Evolutionary conservation across 306 rosid genomes (phyloP), one percentile per base, ranked within the genome.

Genomic region (Phaseolus lunatus): DNA sequence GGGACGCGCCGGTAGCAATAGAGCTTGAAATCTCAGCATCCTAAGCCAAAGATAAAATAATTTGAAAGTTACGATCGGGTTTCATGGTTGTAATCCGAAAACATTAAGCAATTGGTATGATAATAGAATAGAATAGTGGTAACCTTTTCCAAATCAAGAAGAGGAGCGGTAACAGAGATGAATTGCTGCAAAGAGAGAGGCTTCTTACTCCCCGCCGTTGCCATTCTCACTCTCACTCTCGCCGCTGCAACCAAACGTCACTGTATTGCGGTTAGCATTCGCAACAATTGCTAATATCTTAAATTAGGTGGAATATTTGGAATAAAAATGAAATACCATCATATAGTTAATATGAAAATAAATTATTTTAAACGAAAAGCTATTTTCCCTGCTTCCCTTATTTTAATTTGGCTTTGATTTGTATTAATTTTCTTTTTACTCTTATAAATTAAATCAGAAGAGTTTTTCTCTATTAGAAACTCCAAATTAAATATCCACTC

Each of bases 21-120:
- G 98, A 95, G 78, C 87, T 89, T 7, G 97, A 85, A 82, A 95
- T 92, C 86, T 95, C 97, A 81, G 97, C 96, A 70, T 92, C 98
- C 97, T 94, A 71, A 50, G 2, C 11, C 24, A 70, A 57, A 53
- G 27, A 50, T 53, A 43, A 58, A 50, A 23, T 33, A 22, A 7
- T 8, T 18, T 20, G 57, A 78, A 62, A 73, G 29, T 48, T 54
- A 59, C 20, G 12, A 33, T 27, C 10, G 14, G 39, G 29, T 20
- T 31, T 3, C 4, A 53, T 53, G 26, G 27, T 18, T 41, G 45
- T 41, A 41, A 41, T 41, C 14, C 45, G 45, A 5, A 5, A 48
- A 48, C 54, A 39, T n/a, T 56, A 20, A 20, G 44, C 19, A 59
- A 23, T 67, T 27, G 48, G 16, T 2, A 43, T 43, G 5, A 43